Conservation (phyloP, 306 rosid species). For the Coriaria nepalensis region DNA sequence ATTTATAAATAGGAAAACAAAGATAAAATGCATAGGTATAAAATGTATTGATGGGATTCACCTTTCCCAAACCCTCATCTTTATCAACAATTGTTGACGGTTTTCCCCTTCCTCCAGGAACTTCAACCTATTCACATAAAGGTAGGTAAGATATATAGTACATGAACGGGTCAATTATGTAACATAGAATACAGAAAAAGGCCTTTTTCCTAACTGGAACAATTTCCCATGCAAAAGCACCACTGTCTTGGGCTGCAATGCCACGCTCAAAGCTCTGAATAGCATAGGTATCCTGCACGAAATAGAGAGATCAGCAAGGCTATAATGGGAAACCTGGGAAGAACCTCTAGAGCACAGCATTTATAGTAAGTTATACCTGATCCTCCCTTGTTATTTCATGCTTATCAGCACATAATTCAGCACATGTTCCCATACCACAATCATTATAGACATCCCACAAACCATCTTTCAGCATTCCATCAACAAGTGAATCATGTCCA, state of each 20-base stretch:
- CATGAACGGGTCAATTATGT: neutral
- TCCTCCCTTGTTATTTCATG: conserved; percentile 72
- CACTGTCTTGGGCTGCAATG: conserved; percentile 71
- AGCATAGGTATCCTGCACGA: conserved; percentile 63
- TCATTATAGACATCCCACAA: conserved; percentile 88
- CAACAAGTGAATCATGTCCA: conserved; percentile 94
- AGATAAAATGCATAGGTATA: neutral
- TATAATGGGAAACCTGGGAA: neutral
- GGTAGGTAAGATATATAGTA: neutral
- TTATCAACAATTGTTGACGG: conserved; percentile 65
- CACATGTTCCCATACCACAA: conserved; percentile 86
- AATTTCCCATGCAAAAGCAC: conserved; percentile 83
- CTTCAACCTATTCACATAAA: conserved; percentile 38
- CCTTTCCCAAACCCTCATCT: conserved; percentile 97
- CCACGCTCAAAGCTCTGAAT: conserved; percentile 89
- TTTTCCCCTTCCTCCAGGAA: conserved; percentile 92
- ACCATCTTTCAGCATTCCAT: conserved; percentile 96
- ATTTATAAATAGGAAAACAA: neutral
- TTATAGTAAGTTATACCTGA: conserved; percentile 36
- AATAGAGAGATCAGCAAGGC: conserved; percentile 16
- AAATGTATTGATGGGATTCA: conserved; percentile 13
- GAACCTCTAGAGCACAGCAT: conserved; percentile 7
- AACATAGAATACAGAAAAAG: conserved; percentile 5
- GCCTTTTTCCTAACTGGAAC: conserved; percentile 51
- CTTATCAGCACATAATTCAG: conserved; percentile 88